Base-by-base conservation (phyloP, 805 yeast genomes). In the Zygoascus biomembranicola region DNA sequence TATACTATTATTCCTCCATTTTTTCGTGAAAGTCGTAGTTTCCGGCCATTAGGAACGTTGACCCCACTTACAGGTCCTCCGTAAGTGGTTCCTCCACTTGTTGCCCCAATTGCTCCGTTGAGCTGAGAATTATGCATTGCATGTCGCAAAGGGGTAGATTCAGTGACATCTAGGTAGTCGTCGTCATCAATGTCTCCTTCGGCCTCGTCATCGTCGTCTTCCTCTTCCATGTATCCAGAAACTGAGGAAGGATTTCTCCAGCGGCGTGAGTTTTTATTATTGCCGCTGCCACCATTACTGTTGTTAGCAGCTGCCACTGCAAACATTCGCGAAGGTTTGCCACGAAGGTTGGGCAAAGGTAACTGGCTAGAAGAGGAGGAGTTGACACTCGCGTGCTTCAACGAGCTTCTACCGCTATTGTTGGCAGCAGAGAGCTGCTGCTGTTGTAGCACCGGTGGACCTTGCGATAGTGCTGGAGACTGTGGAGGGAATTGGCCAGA, bases 171-270 rank as follows among this genome's bases (percentile, higher is more conserved):
- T 41, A 49, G 58, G 14, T 60, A 62, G 23, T 61, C 63, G 11
- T 59, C 65, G 9, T 63, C 69, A 28, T 59, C 56, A 50, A 80
- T 84, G 56, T 77, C 84, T 53, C 79, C 84, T 44, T 74, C 66
- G 43, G 61, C 69, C 18, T 64, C 67, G 46, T 64, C 60, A 45
- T 66, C 73, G 45, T 65, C 68, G 41, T 68, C 71, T 31, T 72
- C 77, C 49, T 74, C 77, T 43, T 72, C 69, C 49, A 69, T 49
- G 43, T 55, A 57, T 19, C 56, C 47, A 8, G 57, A 51, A 20
- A 47, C 56, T 18, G 51, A 3, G 10, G 28, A 11, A 5, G 51
- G 28, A n/a, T 32, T 41, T 26, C 57, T 26, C 48, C 53, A 51
- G 10, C 57, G 47, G 13, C 57, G 48, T 18, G 52, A 50, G 14